Evolutionary conservation across 202 grass and related monocot genomes (phyloP).

Genomic region (Bolboschoenoplectus hybrid): DNA sequence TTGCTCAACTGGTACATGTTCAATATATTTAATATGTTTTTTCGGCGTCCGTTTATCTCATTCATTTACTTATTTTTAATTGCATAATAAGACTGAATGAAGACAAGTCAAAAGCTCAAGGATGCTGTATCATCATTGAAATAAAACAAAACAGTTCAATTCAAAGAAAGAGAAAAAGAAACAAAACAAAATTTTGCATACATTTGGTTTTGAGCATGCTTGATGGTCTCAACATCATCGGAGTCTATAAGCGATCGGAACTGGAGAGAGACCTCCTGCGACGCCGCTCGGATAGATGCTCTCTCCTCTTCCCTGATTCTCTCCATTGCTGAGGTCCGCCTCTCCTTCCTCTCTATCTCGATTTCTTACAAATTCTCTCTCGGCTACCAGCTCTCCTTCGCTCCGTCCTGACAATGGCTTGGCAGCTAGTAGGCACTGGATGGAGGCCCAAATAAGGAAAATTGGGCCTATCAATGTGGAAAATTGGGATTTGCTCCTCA

Average conservation of each 20-base stretch:
- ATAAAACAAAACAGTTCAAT: slow-evolving; percentile 29
- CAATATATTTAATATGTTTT: neutral
- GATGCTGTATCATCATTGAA: neutral
- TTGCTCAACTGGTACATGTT: neutral
- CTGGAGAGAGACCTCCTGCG: slow-evolving; percentile 39
- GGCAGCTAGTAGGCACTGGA: neutral
- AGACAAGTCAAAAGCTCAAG: neutral
- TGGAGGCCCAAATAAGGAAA: neutral
- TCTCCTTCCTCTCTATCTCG: neutral
- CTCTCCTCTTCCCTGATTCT: slow-evolving; percentile 19
- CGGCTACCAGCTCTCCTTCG: neutral
- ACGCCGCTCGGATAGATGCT: slow-evolving; percentile 35
- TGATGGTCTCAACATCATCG: slow-evolving; percentile 43
- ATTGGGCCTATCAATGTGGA: neutral
- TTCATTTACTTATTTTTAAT: neutral
- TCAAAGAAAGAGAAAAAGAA: neutral
- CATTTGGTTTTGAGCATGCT: slow-evolving; percentile 46
- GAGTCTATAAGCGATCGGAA: slow-evolving; percentile 41
- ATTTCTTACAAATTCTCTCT: neutral
- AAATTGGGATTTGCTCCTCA: no score
- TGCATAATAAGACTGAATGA: neutral
- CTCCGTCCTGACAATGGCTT: neutral
- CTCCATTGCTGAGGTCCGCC: slow-evolving; percentile 5
- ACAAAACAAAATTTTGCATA: neutral
- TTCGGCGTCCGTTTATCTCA: neutral